Evolutionary conservation across 2,329 filamentous ascomycete genomes (phyloP).

Genomic region (Cadophora malorum): DNA sequence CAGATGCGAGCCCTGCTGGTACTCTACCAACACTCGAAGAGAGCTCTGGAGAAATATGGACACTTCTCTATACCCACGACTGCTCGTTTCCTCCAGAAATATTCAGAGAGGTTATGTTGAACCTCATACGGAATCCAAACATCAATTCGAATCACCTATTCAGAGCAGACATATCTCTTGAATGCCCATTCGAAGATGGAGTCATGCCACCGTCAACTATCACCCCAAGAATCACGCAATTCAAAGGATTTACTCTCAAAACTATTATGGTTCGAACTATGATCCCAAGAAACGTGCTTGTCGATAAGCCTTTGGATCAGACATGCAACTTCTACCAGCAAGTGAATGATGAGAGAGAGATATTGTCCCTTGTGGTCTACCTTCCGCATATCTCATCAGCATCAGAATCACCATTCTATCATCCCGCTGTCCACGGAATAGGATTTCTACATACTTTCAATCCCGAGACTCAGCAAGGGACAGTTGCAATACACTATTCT

Average conservation of each 20-base stretch:
- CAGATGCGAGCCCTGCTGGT: conserved; percentile 42
- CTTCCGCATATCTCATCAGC: conserved; percentile 71
- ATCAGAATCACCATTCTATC: conserved; percentile 82
- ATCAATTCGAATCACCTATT: conserved; percentile 80
- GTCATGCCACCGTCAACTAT: conserved; percentile 43
- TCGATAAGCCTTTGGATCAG: conserved; percentile 79
- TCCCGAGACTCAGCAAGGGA: conserved; percentile 50
- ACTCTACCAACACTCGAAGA: conserved; percentile 48
- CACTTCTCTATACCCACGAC: conserved; percentile 58
- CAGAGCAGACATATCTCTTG: conserved; percentile 75
- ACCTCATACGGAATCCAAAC: conserved; percentile 80
- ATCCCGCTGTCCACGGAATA: conserved; percentile 76
- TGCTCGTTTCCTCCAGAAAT: conserved; percentile 69
- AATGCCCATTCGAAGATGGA: conserved; percentile 49
- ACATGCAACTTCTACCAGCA: conserved; percentile 76
- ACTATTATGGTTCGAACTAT: conserved; percentile 77
- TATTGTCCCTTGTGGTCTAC: conserved; percentile 72
- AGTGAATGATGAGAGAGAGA: conserved; percentile 38
- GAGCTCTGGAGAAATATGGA: conserved; percentile 53
- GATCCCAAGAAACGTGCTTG: conserved; percentile 79
- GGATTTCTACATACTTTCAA: conserved; percentile 77
- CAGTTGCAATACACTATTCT: conserved; percentile 66
- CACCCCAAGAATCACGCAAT: conserved; percentile 51
- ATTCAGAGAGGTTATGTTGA: conserved; percentile 73
- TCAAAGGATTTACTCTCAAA: conserved; percentile 55